These are phyloP conservation scores for Malassezia caprae DNA, from an alignment of 1,284 basidiomycete species.

Conservation along the genomic window DNA sequence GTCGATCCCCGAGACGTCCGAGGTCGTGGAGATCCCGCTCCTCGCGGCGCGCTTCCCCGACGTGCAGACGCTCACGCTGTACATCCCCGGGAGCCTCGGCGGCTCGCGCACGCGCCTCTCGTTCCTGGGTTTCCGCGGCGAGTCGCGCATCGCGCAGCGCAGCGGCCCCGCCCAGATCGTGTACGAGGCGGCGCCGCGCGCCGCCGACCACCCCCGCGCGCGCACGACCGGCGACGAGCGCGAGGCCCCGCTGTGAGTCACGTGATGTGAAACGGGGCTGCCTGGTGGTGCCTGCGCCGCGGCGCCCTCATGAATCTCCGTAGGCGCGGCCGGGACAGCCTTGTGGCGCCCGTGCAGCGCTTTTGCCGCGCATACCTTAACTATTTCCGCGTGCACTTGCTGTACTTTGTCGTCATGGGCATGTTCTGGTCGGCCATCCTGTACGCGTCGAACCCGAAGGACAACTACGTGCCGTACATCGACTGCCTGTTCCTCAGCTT, in stretches of 20 bases:
- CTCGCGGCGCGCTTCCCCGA: slow-evolving; percentile 36
- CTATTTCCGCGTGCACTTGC: slow-evolving; percentile 51
- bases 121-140: slow-evolving; percentile 41
- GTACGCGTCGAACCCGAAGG: slow-evolving; percentile 46
- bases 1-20: slow-evolving; percentile 28
- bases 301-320: not conserved
- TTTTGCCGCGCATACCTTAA: slow-evolving; percentile 18
- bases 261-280: not conserved
- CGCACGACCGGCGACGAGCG: not conserved
- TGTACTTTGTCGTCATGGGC: slow-evolving; percentile 63
- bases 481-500: slow-evolving; percentile 66
- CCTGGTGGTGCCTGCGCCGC: not conserved
- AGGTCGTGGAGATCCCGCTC: slow-evolving; percentile 36
- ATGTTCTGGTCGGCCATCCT: slow-evolving; percentile 64
- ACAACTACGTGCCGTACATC: slow-evolving; percentile 54
- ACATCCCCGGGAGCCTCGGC: slow-evolving; percentile 26
- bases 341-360: not conserved
- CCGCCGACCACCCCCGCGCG: slow-evolving; percentile 36
- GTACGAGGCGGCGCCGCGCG: slow-evolving; percentile 41
- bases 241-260: not conserved
- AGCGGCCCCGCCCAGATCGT: slow-evolving; percentile 33
- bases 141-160: slow-evolving; percentile 11
- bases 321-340: not conserved
- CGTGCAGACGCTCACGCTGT: slow-evolving; percentile 34
- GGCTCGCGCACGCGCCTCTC: slow-evolving; percentile 25